phyloP scores from a whole-genome alignment of 768 basidiomycete genomes.

The Tylopilus subfusipes region DNA sequence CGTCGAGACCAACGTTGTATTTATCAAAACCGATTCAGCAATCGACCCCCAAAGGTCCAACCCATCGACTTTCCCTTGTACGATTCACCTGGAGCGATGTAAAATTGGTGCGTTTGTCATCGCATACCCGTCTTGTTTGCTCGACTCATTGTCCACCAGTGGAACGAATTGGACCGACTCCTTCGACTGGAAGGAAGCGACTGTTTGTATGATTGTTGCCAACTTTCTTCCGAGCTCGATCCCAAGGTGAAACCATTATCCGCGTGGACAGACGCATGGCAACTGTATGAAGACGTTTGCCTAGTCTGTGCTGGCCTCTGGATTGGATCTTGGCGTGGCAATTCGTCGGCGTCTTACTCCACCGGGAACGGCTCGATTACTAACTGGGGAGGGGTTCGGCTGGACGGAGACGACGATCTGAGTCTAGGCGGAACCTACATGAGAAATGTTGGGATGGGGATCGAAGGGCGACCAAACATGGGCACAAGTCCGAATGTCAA shows the following conservation, averaged over 20 bases:
- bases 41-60: conserved; percentile 37
- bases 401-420: conserved; percentile 68
- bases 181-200: conserved; percentile 48
- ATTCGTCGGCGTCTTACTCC: conserved; percentile 47
- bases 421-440: conserved; percentile 41
- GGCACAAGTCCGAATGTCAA: conserved; percentile 31
- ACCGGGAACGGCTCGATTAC: conserved; percentile 41
- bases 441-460: conserved; percentile 63
- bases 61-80: conserved; percentile 56
- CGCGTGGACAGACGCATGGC: conserved; percentile 73
- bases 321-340: conserved; percentile 62
- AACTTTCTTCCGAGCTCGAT: conserved; percentile 26
- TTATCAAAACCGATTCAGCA: conserved; percentile 48
- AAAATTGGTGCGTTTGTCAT: conserved; percentile 49
- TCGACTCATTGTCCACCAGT: conserved; percentile 38
- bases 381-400: conserved; percentile 54
- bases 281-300: conserved; percentile 82
- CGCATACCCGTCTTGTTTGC: not conserved
- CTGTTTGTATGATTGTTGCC: conserved; percentile 33
- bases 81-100: conserved; percentile 85
- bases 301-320: conserved; percentile 79
- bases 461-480: conserved; percentile 55
- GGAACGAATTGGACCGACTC: conserved; percentile 75
- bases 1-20: conserved; percentile 64
- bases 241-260: conserved; percentile 41